A percentile compares a stretch with the other conserved stretches of the same genome.
Evolutionary conservation across 1,284 basidiomycete species (phyloP).

Genomic region (Wallemia mellicola): DNA sequence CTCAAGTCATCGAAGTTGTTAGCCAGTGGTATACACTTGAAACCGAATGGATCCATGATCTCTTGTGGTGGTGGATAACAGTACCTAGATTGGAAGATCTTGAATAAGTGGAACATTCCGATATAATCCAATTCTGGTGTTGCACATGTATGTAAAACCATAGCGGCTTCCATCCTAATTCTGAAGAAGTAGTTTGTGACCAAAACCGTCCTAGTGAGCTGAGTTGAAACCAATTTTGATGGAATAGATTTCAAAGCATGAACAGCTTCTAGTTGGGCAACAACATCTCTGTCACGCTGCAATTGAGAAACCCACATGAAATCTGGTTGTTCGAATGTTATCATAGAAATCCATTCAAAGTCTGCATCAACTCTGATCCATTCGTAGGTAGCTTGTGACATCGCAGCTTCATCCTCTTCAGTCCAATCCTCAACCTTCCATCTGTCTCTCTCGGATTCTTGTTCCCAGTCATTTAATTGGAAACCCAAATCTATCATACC

Average conservation of each 20-base stretch:
- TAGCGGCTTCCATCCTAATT: constrained; percentile 81
- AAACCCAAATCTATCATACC: constrained; percentile 86
- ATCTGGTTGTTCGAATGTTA: constrained; percentile 82
- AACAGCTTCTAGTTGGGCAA: constrained; percentile 84
- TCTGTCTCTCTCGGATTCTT: constrained; percentile 60
- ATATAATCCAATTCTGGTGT: constrained; percentile 47
- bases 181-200: constrained; percentile 91
- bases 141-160: constrained; percentile 63
- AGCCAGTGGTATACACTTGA: constrained; percentile 61
- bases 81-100: constrained; percentile 61
- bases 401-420: constrained; percentile 73
- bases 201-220: constrained; percentile 68
- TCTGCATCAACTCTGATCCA: constrained; percentile 99
- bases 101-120: constrained; percentile 83
- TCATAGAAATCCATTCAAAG: constrained; percentile 84
- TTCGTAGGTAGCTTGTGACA: constrained; percentile 87
- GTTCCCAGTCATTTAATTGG: constrained; percentile 87
- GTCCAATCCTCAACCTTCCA: constrained; percentile 98
- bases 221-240: constrained; percentile 62
- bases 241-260: constrained; percentile 50
- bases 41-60: constrained; percentile 46
- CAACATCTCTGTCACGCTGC: constrained; percentile 86
- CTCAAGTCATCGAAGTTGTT: constrained; percentile 78
- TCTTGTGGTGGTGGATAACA: constrained; percentile 59
- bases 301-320: constrained; percentile 98